These are phyloP conservation scores for Talaromyces atroroseus DNA, from an alignment of 2,329 filamentous ascomycete species.

Conservation along the genomic window DNA sequence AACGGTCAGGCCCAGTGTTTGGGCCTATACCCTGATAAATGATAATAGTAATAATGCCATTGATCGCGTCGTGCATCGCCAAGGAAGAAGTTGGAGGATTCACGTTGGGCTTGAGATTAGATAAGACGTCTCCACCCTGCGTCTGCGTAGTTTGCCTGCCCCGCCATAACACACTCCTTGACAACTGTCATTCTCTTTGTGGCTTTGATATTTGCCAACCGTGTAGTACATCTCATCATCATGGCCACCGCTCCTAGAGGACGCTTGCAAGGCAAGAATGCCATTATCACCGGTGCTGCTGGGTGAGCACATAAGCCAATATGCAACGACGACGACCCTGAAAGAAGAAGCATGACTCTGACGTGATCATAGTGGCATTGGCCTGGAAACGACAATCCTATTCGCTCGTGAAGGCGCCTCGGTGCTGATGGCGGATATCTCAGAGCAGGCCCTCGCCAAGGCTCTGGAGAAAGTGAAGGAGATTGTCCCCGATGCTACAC, in stretches of 20 bases:
- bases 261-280: slow-evolving; percentile 61
- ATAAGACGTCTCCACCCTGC: slow-evolving; percentile 14
- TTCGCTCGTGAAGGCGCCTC: slow-evolving; percentile 84
- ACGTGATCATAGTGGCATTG: slow-evolving; percentile 61
- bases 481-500: slow-evolving; percentile 57
- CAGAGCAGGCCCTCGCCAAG: slow-evolving; percentile 68
- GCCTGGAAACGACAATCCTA: slow-evolving; percentile 84
- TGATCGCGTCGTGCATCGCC: neutral
- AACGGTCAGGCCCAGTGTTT: neutral
- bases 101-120: slow-evolving; percentile 4
- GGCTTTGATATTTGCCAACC: too few species aligned
- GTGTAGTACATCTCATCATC: neutral
- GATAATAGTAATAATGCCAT: neutral
- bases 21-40: too few species aligned
- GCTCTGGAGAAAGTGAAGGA: slow-evolving; percentile 70
- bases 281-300: slow-evolving; percentile 76
- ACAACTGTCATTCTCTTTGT: neutral
- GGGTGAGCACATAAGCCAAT: slow-evolving; percentile 51
- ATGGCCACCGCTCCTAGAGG: slow-evolving; percentile 20
- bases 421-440: slow-evolving; percentile 82
- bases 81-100: neutral
- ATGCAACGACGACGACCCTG: neutral
- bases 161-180: slow-evolving; percentile 2
- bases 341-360: neutral
- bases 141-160: neutral